Percentiles rank a stretch among this genome's conserved stretches.
phyloP scores from a whole-genome alignment of 140 eudicot species.

The Ambrosia hybrid region DNA sequence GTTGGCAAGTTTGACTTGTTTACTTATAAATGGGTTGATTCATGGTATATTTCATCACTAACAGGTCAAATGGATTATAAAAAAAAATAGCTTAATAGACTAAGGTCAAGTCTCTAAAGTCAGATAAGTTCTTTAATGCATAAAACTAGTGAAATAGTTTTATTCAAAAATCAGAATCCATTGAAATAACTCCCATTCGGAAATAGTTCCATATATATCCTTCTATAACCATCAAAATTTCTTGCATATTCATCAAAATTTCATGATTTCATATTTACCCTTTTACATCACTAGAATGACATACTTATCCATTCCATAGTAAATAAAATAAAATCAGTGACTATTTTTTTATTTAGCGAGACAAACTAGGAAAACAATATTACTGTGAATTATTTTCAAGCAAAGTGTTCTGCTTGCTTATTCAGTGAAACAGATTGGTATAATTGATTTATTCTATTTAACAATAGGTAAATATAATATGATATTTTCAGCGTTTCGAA shows the following conservation, averaged over 20 bases:
- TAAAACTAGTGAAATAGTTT: conserved; percentile 1
- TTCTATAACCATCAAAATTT: neutral
- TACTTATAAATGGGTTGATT: neutral
- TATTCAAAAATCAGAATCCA: neutral
- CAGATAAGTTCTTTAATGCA: neutral
- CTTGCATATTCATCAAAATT: neutral
- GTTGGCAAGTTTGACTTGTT: neutral
- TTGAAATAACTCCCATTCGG: neutral
- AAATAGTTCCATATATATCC: neutral
- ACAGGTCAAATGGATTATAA: neutral
- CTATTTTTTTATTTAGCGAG: neutral
- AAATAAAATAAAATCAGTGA: neutral
- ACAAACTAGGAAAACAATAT: neutral
- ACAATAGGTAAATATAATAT: neutral
- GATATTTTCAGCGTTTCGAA: neutral
- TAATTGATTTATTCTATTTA: neutral
- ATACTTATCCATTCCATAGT: neutral
- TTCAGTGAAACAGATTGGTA: neutral
- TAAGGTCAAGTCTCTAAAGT: neutral
- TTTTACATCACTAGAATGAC: neutral
- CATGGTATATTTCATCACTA: neutral
- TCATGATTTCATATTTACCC: conserved; percentile 9
- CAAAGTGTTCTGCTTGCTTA: neutral
- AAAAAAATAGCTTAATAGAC: neutral
- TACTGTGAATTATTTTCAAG: neutral